Percentiles rank a stretch among this genome's conserved stretches.
These are phyloP conservation scores for Botryotinia convoluta DNA, from an alignment of 2,329 filamentous ascomycete species.

Conservation along the genomic window DNA sequence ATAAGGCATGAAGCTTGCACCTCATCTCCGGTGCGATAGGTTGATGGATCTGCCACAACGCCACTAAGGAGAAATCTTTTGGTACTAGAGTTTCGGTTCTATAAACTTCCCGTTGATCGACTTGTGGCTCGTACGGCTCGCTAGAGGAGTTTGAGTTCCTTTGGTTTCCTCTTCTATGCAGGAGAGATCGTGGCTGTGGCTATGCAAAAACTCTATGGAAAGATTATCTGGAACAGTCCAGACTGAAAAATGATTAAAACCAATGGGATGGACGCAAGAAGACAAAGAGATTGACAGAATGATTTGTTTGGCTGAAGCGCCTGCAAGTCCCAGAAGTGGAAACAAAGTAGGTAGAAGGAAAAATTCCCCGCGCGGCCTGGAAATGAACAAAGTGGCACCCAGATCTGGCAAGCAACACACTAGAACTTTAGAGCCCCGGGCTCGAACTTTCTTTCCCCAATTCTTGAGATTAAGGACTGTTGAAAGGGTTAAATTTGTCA, in stretches of 20 bases:
- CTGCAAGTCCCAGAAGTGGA: background rate
- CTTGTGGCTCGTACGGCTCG: background rate
- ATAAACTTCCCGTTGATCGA: background rate
- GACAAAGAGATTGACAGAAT: background rate
- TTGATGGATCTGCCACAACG: slow-evolving; percentile 1
- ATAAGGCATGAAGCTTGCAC: slow-evolving; percentile 2
- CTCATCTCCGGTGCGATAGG: slow-evolving; percentile 6
- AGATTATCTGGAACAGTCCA: background rate
- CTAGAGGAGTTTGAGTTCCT: background rate
- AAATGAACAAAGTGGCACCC: slow-evolving; percentile 10
- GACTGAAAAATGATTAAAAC: background rate
- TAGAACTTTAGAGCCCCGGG: background rate
- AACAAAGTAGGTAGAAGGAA: background rate
- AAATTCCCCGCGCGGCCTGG: background rate
- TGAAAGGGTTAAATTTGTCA: background rate
- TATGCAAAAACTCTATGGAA: background rate
- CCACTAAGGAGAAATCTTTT: background rate
- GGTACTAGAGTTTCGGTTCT: background rate
- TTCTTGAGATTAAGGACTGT: slow-evolving; percentile 4
- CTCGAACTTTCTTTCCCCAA: background rate
- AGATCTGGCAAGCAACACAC: background rate
- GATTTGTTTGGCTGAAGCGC: background rate
- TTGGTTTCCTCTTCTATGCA: background rate
- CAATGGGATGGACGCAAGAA: background rate
- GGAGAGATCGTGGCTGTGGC: background rate